A percentile compares a stretch with the other conserved stretches of the same genome.
Evolutionary conservation across 2,329 filamentous ascomycete genomes (phyloP).

Genomic region (Bipolaris victoriae): DNA sequence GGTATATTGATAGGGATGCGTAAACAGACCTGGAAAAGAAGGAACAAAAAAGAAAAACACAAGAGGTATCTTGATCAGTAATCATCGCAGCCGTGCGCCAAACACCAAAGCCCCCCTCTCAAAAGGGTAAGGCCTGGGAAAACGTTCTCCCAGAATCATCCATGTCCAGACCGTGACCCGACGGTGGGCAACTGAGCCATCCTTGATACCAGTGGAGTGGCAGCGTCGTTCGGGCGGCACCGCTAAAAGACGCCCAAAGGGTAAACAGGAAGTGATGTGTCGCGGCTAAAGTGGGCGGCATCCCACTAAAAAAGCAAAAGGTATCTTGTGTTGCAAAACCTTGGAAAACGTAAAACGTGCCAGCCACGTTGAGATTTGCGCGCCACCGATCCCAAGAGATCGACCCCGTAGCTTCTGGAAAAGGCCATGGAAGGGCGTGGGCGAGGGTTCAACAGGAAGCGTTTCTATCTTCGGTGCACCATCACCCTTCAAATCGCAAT

Average conservation of each 20-base stretch:
- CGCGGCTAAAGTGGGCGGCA: constrained; percentile 13
- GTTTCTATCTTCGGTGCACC: constrained; percentile 22
- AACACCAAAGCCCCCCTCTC: constrained; percentile 14
- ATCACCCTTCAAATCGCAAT: constrained; percentile 15
- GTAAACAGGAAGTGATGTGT: constrained; percentile 16
- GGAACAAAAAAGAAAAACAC: constrained; percentile 19
- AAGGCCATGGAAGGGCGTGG: constrained; percentile 25
- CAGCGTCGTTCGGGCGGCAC: constrained; percentile 13
- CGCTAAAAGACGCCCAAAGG: constrained; percentile 14
- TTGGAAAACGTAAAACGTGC: constrained; percentile 40
- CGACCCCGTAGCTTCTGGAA: constrained; percentile 37
- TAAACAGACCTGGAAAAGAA: background rate
- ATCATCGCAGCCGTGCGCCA: constrained; percentile 19
- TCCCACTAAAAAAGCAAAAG: constrained; percentile 25
- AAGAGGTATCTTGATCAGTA: constrained; percentile 33
- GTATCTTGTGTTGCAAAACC: constrained; percentile 19
- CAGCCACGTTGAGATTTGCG: constrained; percentile 38
- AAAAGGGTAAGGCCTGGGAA: background rate
- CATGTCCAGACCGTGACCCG: background rate
- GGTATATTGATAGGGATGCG: constrained; percentile 5
- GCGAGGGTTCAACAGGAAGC: constrained; percentile 13
- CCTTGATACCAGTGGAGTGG: constrained; percentile 4
- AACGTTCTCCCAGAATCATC: constrained; percentile 7
- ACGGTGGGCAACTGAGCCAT: background rate
- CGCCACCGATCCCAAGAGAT: constrained; percentile 47